Conservation (phyloP, 805 yeast species). For the Zygoascus ofunaensis region DNA sequence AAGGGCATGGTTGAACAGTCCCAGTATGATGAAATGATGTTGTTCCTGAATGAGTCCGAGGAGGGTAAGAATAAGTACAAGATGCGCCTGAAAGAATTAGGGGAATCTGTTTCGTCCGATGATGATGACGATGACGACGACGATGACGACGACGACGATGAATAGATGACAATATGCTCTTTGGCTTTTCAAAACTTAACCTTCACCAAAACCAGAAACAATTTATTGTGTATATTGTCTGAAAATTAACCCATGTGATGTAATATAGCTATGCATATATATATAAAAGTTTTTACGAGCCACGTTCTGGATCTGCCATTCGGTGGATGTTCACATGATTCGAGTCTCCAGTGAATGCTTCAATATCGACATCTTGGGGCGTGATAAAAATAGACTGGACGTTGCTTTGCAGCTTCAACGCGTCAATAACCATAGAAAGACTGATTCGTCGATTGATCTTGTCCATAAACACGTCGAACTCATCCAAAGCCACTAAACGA, state of each 20-base stretch:
- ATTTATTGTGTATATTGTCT: no score
- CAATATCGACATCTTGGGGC: constrained; percentile 73
- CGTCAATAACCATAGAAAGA: constrained; percentile 60
- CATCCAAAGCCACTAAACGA: constrained; percentile 83
- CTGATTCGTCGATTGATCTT: constrained; percentile 78
- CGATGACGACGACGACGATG: constrained; percentile 38
- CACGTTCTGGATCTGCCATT: constrained; percentile 26
- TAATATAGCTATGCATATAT: no score
- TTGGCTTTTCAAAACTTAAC: no score
- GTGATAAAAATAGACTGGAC: constrained; percentile 83
- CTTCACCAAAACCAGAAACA: no score
- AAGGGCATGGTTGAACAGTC: constrained; percentile 35
- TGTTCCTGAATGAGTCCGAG: constrained; percentile 69
- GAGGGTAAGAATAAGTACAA: constrained; percentile 55
- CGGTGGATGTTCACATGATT: constrained; percentile 37
- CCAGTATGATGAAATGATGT: constrained; percentile 66
- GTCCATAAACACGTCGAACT: constrained; percentile 96
- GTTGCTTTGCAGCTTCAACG: constrained; percentile 47
- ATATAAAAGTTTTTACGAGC: no score
- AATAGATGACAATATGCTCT: no score
- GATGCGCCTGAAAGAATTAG: constrained; percentile 39
- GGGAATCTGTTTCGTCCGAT: constrained; percentile 62
- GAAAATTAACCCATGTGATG: no score
- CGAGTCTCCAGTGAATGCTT: constrained; percentile 45
- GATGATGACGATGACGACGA: constrained; percentile 59